A percentile compares a stretch with the other conserved stretches of the same genome.
phyloP scores from a whole-genome alignment of 169 alveolate genomes.

The Plasmodium yoelii region DNA sequence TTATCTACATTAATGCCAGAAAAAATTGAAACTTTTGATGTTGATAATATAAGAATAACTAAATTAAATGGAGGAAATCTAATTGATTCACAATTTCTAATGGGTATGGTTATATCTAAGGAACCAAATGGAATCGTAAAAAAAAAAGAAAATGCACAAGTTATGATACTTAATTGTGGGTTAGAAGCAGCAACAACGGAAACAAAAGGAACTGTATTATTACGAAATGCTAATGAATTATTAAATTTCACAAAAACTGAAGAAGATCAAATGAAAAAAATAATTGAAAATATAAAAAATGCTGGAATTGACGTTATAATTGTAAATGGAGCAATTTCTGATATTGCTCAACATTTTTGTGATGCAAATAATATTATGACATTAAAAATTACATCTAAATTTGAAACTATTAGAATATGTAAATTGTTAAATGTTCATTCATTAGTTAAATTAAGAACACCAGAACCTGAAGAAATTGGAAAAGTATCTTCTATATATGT shows the following conservation, averaged over 20 bases:
- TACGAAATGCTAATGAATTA: conserved; percentile 97
- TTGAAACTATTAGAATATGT: conserved; percentile 96
- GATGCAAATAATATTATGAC: conserved; percentile 96
- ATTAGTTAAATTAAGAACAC: conserved; percentile 93
- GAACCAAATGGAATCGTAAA: conserved; percentile 95
- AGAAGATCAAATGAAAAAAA: conserved; percentile 92
- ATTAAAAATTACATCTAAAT: conserved; percentile 93
- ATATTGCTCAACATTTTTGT: conserved; percentile 97
- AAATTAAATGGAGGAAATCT: conserved; percentile 97
- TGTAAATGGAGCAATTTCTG: conserved; percentile 96
- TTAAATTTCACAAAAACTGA: conserved; percentile 93
- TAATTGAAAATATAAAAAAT: conserved; percentile 89
- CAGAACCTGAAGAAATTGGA: conserved; percentile 98
- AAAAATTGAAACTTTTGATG: conserved; percentile 93
- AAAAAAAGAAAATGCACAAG: conserved; percentile 93
- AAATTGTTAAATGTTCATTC: conserved; percentile 96
- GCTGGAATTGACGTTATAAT: conserved; percentile 94
- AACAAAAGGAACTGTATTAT: conserved; percentile 98
- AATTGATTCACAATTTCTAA: conserved; percentile 91
- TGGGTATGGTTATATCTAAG: conserved; percentile 94
- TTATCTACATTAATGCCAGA: conserved; percentile 93
- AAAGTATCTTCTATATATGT: conserved; percentile 92
- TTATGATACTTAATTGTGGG: conserved; percentile 97
- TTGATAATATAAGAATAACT: conserved; percentile 97
- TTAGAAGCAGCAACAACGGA: conserved; percentile 97